These are phyloP conservation scores for Fusarium sp. DNA, from an alignment of 2,329 filamentous ascomycete species.

Conservation along the genomic window DNA sequence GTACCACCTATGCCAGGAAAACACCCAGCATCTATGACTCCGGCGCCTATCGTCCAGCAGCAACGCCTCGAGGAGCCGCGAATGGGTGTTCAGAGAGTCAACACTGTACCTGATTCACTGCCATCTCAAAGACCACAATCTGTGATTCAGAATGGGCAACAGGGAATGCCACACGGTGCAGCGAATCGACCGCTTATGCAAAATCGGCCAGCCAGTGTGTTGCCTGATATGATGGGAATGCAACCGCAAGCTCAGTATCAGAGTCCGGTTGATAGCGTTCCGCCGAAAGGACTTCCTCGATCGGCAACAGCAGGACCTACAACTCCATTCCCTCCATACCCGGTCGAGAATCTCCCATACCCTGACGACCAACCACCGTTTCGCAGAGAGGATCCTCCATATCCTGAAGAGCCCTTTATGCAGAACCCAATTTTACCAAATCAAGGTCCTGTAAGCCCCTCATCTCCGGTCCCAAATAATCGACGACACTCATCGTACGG, in stretches of 20 bases:
- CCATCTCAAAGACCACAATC: conserved; percentile 37
- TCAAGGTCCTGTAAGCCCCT: neutral
- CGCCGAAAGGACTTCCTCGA: conserved; percentile 36
- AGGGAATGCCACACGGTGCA: neutral
- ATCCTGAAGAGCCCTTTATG: conserved; percentile 30
- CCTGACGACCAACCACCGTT: conserved; percentile 14
- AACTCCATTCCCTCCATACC: conserved; percentile 31
- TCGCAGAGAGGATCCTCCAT: conserved; percentile 9
- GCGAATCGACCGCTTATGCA: conserved; percentile 24
- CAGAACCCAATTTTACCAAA: conserved; percentile 4
- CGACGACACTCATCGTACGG: conserved; percentile 47
- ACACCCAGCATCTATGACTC: conserved; percentile 45
- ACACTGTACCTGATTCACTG: conserved; percentile 40
- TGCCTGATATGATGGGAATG: conserved; percentile 38
- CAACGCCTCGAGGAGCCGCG: conserved; percentile 38
- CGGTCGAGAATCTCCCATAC: conserved; percentile 33
- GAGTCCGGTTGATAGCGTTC: conserved; percentile 23
- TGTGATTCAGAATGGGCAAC: conserved; percentile 15
- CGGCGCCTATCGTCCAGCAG: conserved; percentile 35
- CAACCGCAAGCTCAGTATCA: conserved; percentile 27
- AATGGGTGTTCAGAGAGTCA: conserved; percentile 39
- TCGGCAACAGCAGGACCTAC: conserved; percentile 33
- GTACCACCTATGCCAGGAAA: conserved; percentile 40
- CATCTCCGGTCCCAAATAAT: conserved; percentile 5
- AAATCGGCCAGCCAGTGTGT: conserved; percentile 36